Conservation (phyloP, 2,329 filamentous ascomycete genomes). For the Aspergillus flavus region DNA sequence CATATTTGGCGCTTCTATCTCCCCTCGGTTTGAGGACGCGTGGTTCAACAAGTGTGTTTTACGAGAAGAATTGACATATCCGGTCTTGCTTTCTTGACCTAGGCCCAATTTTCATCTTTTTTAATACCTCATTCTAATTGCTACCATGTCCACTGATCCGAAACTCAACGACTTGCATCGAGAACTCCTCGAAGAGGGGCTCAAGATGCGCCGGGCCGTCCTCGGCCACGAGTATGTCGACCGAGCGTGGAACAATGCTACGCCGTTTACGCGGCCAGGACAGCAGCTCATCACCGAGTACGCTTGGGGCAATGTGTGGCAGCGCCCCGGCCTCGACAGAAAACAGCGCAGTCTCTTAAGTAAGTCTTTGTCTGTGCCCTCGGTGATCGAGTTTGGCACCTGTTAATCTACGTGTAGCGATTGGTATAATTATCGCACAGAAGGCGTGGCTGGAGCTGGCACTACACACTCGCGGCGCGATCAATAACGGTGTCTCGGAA, state of each 20-base stretch:
- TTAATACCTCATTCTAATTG: background rate
- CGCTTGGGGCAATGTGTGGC: constrained; percentile 16
- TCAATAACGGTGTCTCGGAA: constrained; percentile 65
- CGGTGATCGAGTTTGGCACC: background rate
- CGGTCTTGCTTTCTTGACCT: background rate
- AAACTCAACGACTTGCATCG: background rate
- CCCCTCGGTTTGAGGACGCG: background rate
- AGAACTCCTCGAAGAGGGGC: constrained; percentile 4
- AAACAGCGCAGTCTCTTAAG: constrained; percentile 13
- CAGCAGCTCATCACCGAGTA: constrained; percentile 23
- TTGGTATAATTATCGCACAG: constrained; percentile 14
- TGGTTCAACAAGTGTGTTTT: background rate
- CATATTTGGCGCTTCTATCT: background rate
- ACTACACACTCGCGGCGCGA: constrained; percentile 63
- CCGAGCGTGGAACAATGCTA: constrained; percentile 23
- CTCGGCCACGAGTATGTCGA: constrained; percentile 18
- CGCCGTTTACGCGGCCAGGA: constrained; percentile 24
- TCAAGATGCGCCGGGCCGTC: constrained; percentile 15
- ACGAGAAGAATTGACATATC: background rate
- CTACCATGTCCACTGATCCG: background rate
- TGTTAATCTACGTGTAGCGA: background rate
- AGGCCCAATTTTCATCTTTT: background rate
- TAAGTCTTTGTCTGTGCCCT: background rate
- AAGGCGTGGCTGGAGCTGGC: constrained; percentile 54
- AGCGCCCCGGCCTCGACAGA: constrained; percentile 10